These are phyloP conservation scores for Paspalum notatum DNA, from an alignment of 176 grass and related monocot genomes.

Conservation along the genomic window DNA sequence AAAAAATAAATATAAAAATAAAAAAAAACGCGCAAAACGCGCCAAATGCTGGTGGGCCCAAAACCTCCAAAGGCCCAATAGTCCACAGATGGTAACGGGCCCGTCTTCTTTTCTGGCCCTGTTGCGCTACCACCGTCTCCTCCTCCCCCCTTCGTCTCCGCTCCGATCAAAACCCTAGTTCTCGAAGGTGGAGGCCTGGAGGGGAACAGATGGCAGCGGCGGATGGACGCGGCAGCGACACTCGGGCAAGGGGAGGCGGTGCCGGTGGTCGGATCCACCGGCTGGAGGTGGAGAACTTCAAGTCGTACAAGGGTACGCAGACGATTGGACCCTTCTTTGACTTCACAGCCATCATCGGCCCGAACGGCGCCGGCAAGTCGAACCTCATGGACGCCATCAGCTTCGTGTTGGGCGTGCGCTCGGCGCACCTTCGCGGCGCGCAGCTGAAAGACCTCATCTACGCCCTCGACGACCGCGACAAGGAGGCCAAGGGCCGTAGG, in stretches of 20 bases:
- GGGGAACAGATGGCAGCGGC: constrained; percentile 51
- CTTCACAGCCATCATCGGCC: constrained; percentile 94
- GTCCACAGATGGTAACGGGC: not conserved
- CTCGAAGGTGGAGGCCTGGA: not conserved
- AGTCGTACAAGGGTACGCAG: constrained; percentile 93
- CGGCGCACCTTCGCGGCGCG: constrained; percentile 76
- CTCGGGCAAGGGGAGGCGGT: constrained; percentile 6
- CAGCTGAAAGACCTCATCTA: constrained; percentile 98
- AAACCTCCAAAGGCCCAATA: too few species aligned
- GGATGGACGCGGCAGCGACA: constrained; percentile 25
- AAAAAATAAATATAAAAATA: too few species aligned
- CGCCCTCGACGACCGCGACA: constrained; percentile 86
- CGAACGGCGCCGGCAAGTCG: constrained; percentile 92
- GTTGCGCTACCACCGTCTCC: not conserved
- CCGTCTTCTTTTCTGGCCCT: not conserved
- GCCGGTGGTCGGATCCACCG: constrained; percentile 76
- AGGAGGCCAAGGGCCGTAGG: constrained; percentile 83
- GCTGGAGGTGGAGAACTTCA: constrained; percentile 94
- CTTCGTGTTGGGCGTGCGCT: constrained; percentile 91
- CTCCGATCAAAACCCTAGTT: constrained; percentile 48
- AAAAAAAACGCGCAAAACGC: too few species aligned
- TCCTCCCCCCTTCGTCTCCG: not conserved
- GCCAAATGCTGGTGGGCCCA: too few species aligned
- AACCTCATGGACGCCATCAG: constrained; percentile 99
- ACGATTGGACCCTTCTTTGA: constrained; percentile 90